phyloP scores from a whole-genome alignment of 164 flowering plant species.

The Piper longum region DNA sequence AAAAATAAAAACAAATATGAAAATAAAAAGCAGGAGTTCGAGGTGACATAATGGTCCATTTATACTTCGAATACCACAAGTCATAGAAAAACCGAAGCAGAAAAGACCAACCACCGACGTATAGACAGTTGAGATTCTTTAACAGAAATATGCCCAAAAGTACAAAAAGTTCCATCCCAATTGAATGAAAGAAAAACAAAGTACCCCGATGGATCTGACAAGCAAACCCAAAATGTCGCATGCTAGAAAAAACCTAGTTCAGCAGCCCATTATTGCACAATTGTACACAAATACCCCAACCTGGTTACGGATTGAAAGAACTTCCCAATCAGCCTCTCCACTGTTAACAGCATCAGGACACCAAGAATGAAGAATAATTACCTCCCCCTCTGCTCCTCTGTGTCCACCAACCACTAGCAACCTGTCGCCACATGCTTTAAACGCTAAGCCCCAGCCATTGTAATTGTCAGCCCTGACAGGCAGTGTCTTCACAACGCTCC shows the following conservation, averaged over 20 bases:
- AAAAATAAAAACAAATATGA: too few relatives aligned
- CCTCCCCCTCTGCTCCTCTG: constrained; percentile 19
- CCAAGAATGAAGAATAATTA: constrained; percentile 26
- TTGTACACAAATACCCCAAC: constrained; percentile 24
- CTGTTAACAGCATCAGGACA: constrained; percentile 12
- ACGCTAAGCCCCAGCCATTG: constrained; percentile 37
- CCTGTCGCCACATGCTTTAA: constrained; percentile 29
- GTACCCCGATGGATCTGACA: background rate
- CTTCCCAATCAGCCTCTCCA: constrained; percentile 15
- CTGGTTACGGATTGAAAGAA: constrained; percentile 14
- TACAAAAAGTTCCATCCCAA: background rate
- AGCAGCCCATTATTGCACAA: constrained; percentile 33
- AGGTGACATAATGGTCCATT: too few relatives aligned
- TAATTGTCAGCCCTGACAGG: constrained; percentile 25
- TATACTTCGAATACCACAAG: background rate
- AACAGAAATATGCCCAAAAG: background rate
- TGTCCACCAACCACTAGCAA: constrained; percentile 30
- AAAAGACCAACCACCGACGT: background rate
- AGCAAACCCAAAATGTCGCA: background rate
- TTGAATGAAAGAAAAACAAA: background rate
- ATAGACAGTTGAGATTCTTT: too few relatives aligned
- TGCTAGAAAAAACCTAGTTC: background rate
- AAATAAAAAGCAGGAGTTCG: too few relatives aligned
- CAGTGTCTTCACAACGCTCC: constrained; percentile 20
- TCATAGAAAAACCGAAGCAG: background rate